Evolutionary conservation across 139 green algal genomes (phyloP), one percentile per base, ranked within the genome.

Genomic region (Tetraselmis striata): DNA sequence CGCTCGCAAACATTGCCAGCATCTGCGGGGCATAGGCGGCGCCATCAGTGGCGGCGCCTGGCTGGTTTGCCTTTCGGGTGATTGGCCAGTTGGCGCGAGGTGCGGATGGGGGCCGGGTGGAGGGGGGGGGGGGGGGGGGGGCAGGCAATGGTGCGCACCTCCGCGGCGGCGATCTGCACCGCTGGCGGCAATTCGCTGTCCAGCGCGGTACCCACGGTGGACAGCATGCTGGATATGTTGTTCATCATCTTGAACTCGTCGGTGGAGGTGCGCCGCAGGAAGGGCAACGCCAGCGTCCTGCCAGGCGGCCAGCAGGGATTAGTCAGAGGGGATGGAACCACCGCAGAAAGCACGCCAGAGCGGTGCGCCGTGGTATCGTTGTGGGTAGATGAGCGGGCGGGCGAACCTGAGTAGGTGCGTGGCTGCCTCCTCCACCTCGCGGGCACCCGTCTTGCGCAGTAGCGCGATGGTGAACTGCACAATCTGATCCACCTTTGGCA

Each of bases 401-500:
- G 59, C 45, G 30, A 25, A 90, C 86, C 79, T 84, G 30, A 90
- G 29, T 2, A 90, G 80, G 2, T 84, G 79, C 29, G 76, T 78
- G 0, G 84, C 75, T 25, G 86, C 77, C 2, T 90, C 75, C 26
- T 83, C 5, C n/a, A 90, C 86, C 27, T 31, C n/a, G 25, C 28
- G 1, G 1, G n/a, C 80, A 23, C 84, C 84, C 0, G 27, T 79
- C 5, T 77, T 30, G 11, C 18, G 45, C 0, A 90, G 31, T 2
- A 90, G 86, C 23, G 67, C 75, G 1, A 90, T 30, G 25, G 79
- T 85, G 1, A 90, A 58, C 78, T 88, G 80, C 75, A 88, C 32
- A 0, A 90, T 79, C 29, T 90, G 82, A 75, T 87, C 77, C 26
- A 90, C 80, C 59, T 88, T 86, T 0, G 82, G 82, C 28, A 90